Base-by-base conservation (phyloP, 345 rosid genomes). In the Raphanus raphanistrum region DNA sequence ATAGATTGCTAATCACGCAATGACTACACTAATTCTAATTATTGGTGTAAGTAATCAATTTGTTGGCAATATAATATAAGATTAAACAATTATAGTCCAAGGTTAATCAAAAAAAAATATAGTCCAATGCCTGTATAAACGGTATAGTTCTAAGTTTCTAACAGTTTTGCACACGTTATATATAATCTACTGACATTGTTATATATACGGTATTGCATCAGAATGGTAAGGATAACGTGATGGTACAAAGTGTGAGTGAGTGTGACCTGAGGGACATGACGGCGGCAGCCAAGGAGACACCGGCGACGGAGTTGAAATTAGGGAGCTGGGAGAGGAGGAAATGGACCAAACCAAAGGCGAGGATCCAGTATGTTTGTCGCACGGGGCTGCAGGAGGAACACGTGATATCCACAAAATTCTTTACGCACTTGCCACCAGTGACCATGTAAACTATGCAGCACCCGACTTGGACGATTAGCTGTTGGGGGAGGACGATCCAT, bases 381-480 rank as follows among this genome's bases (percentile, higher is more conserved):
- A 80, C 81, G 2, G 82, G 85, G 2, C 87, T 88, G 84, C 98
- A 90, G 75, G 81, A 52, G 68, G 81, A 11, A 67, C 99, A 95
- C 6, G 90, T 79, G 82, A 90, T 88, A 62, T 95, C 96, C 83
- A 88, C 58, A 83, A 95, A 92, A 84, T 92, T 84, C 83, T 90
- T 90, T 6, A 95, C 72, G 74, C 98, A 90, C 78, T 95, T 89
- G 41, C 98, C 99, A n/a, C 99, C 99, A 0, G 99, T 95, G 17
- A 95, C 98, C 97, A 95, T 95, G 88, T 92, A 95, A n/a, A 92
- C 98, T 9, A 95, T 85, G 74, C 86, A 81, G 70, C 97, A 90
- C 1, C 98, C 99, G 33, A 95, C 92, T 81, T 92, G 97, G 36
- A 92, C 98, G 59, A 95, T 90, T 63, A 95, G 82, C 76, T 95